Evolutionary conservation across 2,329 filamentous ascomycete species (phyloP).

Genomic region (Trichoderma lentiforme): DNA sequence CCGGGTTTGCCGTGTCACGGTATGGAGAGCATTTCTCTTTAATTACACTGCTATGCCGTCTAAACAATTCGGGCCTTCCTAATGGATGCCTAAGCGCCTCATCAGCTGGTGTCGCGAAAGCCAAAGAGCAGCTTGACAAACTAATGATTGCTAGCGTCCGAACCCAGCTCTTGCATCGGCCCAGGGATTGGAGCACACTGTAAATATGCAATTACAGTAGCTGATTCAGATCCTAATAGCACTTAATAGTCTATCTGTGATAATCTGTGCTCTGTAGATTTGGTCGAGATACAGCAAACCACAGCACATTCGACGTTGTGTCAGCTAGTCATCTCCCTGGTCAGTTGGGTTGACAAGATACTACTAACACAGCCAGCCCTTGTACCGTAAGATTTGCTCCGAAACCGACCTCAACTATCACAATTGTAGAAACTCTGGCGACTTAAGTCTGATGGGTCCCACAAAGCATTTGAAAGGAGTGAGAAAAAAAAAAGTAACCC

Average conservation of each 20-base stretch:
- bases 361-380: neutral
- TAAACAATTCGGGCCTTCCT: neutral
- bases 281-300: neutral
- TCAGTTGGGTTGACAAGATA: neutral
- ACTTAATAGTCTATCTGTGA: neutral
- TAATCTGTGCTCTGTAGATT: neutral
- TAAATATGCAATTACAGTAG: neutral
- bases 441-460: neutral
- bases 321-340: neutral
- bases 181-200: neutral
- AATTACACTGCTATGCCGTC: conserved; percentile 1
- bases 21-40: neutral
- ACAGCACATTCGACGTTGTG: neutral
- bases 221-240: neutral
- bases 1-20: neutral
- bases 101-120: neutral
- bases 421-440: neutral
- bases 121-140: neutral
- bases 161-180: neutral
- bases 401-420: neutral
- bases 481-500: neutral
- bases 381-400: neutral
- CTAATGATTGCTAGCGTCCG: neutral
- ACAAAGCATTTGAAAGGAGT: neutral
- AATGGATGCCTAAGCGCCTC: neutral